Conservation (phyloP, 257 asterid species). For the Forsythia suspensa region DNA sequence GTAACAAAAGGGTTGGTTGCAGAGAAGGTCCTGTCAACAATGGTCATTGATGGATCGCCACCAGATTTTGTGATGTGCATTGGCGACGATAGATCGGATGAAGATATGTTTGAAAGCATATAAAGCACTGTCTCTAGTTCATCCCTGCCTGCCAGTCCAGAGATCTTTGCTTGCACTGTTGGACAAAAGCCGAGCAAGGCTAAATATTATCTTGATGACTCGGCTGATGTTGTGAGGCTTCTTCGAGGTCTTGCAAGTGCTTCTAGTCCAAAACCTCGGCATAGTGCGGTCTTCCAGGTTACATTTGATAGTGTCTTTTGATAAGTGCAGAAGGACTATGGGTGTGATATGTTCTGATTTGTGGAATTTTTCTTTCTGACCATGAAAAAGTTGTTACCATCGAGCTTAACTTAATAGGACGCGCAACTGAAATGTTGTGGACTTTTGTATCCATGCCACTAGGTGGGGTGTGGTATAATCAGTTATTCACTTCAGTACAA, state of each 20-base stretch:
- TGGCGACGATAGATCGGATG: constrained; percentile 86
- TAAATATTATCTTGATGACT: constrained; percentile 84
- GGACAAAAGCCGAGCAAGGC: constrained; percentile 98
- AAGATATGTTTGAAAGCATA: constrained; percentile 95
- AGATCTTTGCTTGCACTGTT: constrained; percentile 88
- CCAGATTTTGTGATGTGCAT: constrained; percentile 84
- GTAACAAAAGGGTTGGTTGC: constrained; percentile 86
- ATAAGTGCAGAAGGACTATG: constrained; percentile 15
- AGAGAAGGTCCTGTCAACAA: constrained; percentile 57
- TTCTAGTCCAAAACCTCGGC: constrained; percentile 60
- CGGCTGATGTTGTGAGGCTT: constrained; percentile 66
- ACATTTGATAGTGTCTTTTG: constrained; percentile 50
- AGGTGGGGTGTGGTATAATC: constrained; percentile 13
- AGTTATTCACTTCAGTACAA: too few relatives aligned
- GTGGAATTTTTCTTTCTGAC: constrained; percentile 16
- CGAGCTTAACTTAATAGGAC: constrained; percentile 36
- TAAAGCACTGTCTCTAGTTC: constrained; percentile 39
- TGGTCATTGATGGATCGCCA: constrained; percentile 48
- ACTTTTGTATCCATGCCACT: constrained; percentile 15
- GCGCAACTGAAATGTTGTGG: constrained; percentile 24
- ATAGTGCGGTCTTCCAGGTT: constrained; percentile 48
- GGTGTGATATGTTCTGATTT: constrained; percentile 25
- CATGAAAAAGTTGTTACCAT: constrained; percentile 13
- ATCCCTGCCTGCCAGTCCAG: constrained; percentile 48
- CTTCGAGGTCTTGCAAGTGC: constrained; percentile 67